A percentile compares a stretch with the other conserved stretches of the same genome.
These are phyloP conservation scores for Acanthamoeba sp. DNA, from an alignment of 208 protist species.

Conservation along the genomic window DNA sequence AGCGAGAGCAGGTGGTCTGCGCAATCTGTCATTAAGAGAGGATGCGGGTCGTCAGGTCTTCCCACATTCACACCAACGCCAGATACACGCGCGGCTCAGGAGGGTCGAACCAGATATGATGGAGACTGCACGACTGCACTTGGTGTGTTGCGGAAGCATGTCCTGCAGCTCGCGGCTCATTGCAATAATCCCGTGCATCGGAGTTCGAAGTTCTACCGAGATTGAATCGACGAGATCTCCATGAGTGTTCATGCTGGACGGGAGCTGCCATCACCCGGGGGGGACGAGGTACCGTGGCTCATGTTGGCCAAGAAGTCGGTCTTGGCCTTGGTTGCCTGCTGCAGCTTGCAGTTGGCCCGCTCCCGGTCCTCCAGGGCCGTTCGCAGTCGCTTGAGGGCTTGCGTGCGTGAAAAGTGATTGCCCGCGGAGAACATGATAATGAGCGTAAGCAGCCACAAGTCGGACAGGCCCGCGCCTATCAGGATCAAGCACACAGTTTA, in stretches of 20 bases:
- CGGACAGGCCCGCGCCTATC: not conserved
- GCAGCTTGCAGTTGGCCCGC: slow-evolving; percentile 8
- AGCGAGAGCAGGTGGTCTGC: slow-evolving; percentile 59
- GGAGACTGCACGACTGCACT: not conserved
- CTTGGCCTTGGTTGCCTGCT: slow-evolving; percentile 30
- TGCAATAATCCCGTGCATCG: slow-evolving; percentile 21
- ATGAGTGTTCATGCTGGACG: no score
- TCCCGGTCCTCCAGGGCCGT: slow-evolving; percentile 16
- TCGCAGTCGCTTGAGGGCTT: not conserved
- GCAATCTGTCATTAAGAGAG: no score
- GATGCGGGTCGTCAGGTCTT: no score
- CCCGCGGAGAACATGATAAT: not conserved
- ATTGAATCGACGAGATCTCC: no score
- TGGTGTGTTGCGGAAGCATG: not conserved
- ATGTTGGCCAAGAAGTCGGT: slow-evolving; percentile 54
- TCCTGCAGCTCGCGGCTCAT: slow-evolving; percentile 49
- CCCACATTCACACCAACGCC: no score
- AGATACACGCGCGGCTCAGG: no score
- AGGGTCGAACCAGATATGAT: slow-evolving; percentile 25
- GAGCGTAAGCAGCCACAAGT: not conserved
- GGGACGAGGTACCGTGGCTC: no score
- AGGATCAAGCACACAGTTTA: not conserved
- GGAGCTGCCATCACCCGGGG: slow-evolving; percentile 10
- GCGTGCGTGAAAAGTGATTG: not conserved
- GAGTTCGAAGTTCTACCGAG: no score